Percentiles rank a stretch among this genome's conserved stretches.
Evolutionary conservation across 2,329 filamentous ascomycete genomes (phyloP).

Genomic region (Calonectria pseudoreteaudii): DNA sequence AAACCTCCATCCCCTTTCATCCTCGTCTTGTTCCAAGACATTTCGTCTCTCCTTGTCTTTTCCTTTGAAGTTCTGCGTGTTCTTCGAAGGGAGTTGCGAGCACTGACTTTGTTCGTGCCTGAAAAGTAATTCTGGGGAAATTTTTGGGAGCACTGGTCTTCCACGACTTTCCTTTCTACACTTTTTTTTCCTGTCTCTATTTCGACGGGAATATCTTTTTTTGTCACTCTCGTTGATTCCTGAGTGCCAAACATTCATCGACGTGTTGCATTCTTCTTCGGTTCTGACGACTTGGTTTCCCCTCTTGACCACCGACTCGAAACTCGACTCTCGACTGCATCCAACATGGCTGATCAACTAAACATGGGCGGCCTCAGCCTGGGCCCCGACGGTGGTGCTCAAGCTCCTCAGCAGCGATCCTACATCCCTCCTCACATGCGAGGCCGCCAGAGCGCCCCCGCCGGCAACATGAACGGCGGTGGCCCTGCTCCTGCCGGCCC

Average conservation of each 20-base stretch:
- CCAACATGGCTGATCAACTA: conserved; percentile 84
- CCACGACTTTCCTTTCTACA: conserved; percentile 46
- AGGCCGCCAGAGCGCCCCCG: conserved; percentile 54
- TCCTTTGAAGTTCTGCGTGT: conserved; percentile 60
- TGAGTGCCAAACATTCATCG: conserved; percentile 45
- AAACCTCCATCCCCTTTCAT: conserved; percentile 46
- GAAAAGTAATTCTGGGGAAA: conserved; percentile 49
- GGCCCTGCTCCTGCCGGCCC: conserved; percentile 37
- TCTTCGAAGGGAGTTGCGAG: conserved; percentile 54
- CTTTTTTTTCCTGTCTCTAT: conserved; percentile 43
- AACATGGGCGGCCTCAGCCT: conserved; percentile 83
- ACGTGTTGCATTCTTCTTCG: conserved; percentile 27
- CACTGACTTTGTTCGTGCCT: conserved; percentile 46
- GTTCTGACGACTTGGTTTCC: conserved; percentile 35
- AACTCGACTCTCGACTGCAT: conserved; percentile 38
- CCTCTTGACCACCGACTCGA: conserved; percentile 34
- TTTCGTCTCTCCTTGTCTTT: conserved; percentile 56
- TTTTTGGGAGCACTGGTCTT: conserved; percentile 49
- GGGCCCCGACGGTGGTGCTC: conserved; percentile 52
- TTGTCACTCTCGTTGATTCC: conserved; percentile 40
- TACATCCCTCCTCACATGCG: conserved; percentile 92
- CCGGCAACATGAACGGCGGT: conserved; percentile 55
- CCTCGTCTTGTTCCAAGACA: conserved; percentile 47
- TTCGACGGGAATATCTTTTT: conserved; percentile 45
- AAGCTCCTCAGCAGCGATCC: conserved; percentile 62